phyloP scores from a whole-genome alignment of 345 rosid genomes.

The Populus nigra region DNA sequence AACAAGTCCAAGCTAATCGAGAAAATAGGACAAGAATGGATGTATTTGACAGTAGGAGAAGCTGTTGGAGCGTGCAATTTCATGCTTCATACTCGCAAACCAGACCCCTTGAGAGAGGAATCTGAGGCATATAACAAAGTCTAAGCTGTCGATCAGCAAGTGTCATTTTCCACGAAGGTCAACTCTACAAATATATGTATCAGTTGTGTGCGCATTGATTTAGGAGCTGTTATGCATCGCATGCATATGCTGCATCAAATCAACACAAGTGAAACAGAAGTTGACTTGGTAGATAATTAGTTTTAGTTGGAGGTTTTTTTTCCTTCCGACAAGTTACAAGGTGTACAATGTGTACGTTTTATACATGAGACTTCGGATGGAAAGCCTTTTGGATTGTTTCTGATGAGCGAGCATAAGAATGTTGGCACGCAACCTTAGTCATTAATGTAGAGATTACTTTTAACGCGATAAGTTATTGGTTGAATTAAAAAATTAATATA shows the following conservation, averaged over 20 bases:
- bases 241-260: neutral
- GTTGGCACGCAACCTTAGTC: neutral
- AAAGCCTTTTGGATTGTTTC: neutral
- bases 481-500: too few species aligned
- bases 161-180: neutral
- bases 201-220: neutral
- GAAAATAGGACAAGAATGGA: slow-evolving; percentile 70
- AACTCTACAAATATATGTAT: neutral
- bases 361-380: slow-evolving; percentile 5
- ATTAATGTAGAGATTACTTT: neutral
- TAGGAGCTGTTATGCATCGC: neutral
- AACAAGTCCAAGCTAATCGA: slow-evolving; percentile 66
- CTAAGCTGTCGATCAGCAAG: slow-evolving; percentile 5
- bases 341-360: slow-evolving; percentile 1
- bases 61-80: slow-evolving; percentile 80
- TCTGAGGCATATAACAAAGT: slow-evolving; percentile 41
- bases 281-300: neutral
- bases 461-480: too few species aligned
- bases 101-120: slow-evolving; percentile 29
- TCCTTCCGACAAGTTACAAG: slow-evolving; percentile 16
- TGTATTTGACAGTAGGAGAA: slow-evolving; percentile 76
- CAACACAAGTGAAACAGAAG: slow-evolving; percentile 4
- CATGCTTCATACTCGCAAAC: slow-evolving; percentile 63
- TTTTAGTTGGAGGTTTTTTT: slow-evolving; percentile 21
- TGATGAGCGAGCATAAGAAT: neutral